phyloP scores from a whole-genome alignment of 352 stramenopile genomes.

The Globisporangium middletonii region DNA sequence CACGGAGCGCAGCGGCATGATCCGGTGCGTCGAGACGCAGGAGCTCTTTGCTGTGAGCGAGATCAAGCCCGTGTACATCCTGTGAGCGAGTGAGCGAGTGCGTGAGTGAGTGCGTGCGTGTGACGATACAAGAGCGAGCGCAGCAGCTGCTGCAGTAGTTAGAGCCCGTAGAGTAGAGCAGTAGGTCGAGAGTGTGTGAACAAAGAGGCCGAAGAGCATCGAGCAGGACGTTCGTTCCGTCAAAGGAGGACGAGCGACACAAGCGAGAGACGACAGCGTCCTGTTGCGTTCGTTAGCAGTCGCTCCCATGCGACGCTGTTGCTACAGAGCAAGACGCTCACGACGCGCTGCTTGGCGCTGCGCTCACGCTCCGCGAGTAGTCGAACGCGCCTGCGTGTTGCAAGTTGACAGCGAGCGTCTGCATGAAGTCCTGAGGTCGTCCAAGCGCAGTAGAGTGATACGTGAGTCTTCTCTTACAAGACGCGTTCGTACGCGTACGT shows the following conservation, averaged over 20 bases:
- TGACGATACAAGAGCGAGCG: not conserved
- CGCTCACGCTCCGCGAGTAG: conserved; percentile 16
- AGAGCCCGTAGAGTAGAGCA: not conserved
- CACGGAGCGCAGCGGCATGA: conserved; percentile 32
- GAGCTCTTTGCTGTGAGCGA: conserved; percentile 52
- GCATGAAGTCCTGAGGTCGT: conserved; percentile 67
- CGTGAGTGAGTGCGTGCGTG: not conserved
- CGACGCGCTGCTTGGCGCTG: conserved; percentile 3
- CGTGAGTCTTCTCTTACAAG: too few relatives aligned
- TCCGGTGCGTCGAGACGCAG: conserved; percentile 71
- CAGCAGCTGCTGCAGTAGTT: not conserved
- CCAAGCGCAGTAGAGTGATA: not conserved
- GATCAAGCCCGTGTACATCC: conserved; percentile 77
- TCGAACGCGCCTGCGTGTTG: conserved; percentile 68
- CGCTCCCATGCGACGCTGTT: not conserved
- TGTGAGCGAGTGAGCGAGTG: conserved; percentile 18
- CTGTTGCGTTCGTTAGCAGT: not conserved
- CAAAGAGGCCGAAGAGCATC: too few relatives aligned
- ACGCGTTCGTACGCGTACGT: not conserved
- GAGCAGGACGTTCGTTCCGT: not conserved
- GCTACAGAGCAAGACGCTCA: not conserved
- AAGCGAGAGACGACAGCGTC: not conserved
- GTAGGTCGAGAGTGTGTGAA: too few relatives aligned
- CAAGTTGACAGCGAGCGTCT: conserved; percentile 66
- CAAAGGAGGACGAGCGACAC: not conserved